phyloP scores from a whole-genome alignment of 805 yeast genomes.

The Metschnikowia cerradonensis region DNA sequence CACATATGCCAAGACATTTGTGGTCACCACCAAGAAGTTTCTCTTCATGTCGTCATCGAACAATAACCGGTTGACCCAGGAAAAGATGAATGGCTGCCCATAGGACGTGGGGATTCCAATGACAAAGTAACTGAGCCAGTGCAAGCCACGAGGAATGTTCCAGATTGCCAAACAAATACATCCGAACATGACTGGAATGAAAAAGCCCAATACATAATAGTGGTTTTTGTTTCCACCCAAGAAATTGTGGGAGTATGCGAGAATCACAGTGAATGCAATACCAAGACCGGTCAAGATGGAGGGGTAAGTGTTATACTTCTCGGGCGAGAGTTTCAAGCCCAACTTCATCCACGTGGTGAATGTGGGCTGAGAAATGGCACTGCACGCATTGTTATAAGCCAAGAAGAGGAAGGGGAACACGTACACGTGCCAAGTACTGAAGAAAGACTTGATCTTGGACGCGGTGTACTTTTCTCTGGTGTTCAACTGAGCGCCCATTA shows the following conservation, averaged over 20 bases:
- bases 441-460: slow-evolving; percentile 37
- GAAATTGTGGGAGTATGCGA: slow-evolving; percentile 37
- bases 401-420: slow-evolving; percentile 41
- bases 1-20: slow-evolving; percentile 38
- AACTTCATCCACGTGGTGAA: slow-evolving; percentile 44
- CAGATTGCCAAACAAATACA: slow-evolving; percentile 43
- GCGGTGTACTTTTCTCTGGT: slow-evolving; percentile 39
- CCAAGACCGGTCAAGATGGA: slow-evolving; percentile 36
- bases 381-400: slow-evolving; percentile 34
- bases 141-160: slow-evolving; percentile 46
- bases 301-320: slow-evolving; percentile 40
- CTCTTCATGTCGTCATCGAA: slow-evolving; percentile 35
- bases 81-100: slow-evolving; percentile 55
- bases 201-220: slow-evolving; percentile 34
- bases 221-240: slow-evolving; percentile 32
- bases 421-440: slow-evolving; percentile 47
- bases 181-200: slow-evolving; percentile 38
- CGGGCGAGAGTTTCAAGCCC: slow-evolving; percentile 28
- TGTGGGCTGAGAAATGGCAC: slow-evolving; percentile 37
- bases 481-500: slow-evolving; percentile 35
- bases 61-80: slow-evolving; percentile 52
- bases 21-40: slow-evolving; percentile 33
- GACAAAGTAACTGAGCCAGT: slow-evolving; percentile 49
- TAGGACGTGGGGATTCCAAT: slow-evolving; percentile 45
- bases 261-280: slow-evolving; percentile 31